Percentiles rank a stretch among this genome's conserved stretches.
These are phyloP conservation scores for Zasmidium angulare DNA, from an alignment of 2,329 filamentous ascomycete genomes.

Conservation along the genomic window DNA sequence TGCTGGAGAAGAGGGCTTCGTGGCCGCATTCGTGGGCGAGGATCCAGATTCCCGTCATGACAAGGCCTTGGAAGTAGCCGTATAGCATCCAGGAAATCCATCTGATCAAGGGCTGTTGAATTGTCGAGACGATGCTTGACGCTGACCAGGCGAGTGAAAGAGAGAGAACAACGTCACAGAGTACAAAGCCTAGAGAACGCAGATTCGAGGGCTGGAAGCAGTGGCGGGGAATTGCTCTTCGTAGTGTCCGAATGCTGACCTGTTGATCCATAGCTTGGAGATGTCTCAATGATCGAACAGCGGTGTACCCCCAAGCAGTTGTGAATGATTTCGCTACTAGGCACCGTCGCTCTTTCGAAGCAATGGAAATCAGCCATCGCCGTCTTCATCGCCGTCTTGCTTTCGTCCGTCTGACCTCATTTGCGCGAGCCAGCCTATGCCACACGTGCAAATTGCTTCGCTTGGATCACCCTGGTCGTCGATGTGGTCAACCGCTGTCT, in stretches of 20 bases:
- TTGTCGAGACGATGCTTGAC: background rate
- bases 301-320: too few species aligned
- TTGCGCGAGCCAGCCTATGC: too few species aligned
- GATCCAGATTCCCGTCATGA: constrained; percentile 70
- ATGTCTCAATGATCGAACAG: too few species aligned
- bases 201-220: constrained; percentile 1
- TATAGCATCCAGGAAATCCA: constrained; percentile 42
- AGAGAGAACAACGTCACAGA: background rate
- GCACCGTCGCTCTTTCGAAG: too few species aligned
- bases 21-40: constrained; percentile 71
- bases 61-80: constrained; percentile 63
- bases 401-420: too few species aligned
- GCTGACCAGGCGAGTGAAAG: background rate
- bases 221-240: constrained; percentile 4
- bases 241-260: background rate
- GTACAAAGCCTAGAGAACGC: background rate
- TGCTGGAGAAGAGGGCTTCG: constrained; percentile 62
- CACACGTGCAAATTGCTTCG: too few species aligned
- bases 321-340: too few species aligned
- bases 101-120: background rate
- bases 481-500: too few species aligned
- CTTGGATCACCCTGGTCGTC: too few species aligned
- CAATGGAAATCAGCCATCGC: too few species aligned
- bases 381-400: too few species aligned
- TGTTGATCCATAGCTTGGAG: background rate